A percentile compares a stretch with the other conserved stretches of the same genome.
Conservation (phyloP, 768 basidiomycete genomes). For the Lyophyllum shimeji region DNA sequence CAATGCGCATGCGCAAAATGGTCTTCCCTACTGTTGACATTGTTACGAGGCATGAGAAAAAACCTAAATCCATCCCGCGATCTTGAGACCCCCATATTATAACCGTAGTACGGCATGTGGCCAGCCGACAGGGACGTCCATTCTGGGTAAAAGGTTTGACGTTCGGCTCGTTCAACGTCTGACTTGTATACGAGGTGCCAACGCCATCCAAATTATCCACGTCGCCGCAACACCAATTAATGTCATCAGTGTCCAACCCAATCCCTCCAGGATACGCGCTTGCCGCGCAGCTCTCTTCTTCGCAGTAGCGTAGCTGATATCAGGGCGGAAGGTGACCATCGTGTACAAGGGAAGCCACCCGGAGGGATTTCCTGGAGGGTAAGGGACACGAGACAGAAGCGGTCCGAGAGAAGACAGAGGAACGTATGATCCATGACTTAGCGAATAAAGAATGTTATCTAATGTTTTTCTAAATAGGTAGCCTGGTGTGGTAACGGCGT, state of each 20-base stretch:
- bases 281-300: slow-evolving; percentile 71
- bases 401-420: slow-evolving; percentile 47
- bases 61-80: slow-evolving; percentile 9
- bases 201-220: slow-evolving; percentile 39
- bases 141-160: slow-evolving; percentile 18
- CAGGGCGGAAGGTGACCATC: slow-evolving; percentile 97
- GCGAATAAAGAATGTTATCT: slow-evolving; percentile 70
- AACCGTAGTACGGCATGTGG: slow-evolving; percentile 18
- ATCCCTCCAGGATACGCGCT: slow-evolving; percentile 52
- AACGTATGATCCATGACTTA: slow-evolving; percentile 51
- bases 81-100: slow-evolving; percentile 14
- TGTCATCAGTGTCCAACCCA: slow-evolving; percentile 49
- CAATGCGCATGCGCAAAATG: slow-evolving; percentile 10
- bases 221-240: slow-evolving; percentile 42
- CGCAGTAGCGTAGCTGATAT: slow-evolving; percentile 87
- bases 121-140: slow-evolving; percentile 15
- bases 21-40: not conserved
- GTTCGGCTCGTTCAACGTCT: slow-evolving; percentile 13
- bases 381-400: slow-evolving; percentile 50
- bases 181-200: slow-evolving; percentile 16
- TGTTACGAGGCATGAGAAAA: slow-evolving; percentile 10
- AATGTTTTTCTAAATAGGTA: slow-evolving; percentile 80
- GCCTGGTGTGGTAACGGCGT: slow-evolving; percentile 78
- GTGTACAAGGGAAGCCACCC: slow-evolving; percentile 96
- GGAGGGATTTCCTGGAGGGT: slow-evolving; percentile 54